Conservation (phyloP, 2,329 filamentous ascomycete genomes). For the Xylaria sp. region DNA sequence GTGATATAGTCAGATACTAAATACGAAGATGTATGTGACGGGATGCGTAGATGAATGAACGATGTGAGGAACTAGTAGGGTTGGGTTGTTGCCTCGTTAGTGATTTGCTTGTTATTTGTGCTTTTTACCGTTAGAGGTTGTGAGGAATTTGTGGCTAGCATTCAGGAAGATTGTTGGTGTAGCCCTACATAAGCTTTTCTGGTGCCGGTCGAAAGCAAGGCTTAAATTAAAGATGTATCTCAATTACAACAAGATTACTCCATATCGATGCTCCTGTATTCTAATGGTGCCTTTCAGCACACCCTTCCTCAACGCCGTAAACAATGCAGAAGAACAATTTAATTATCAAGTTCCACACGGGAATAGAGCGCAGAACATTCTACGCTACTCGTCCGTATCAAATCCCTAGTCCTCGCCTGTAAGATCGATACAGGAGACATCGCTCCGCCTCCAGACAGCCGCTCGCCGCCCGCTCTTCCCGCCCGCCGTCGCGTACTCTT, state of each 20-base stretch:
- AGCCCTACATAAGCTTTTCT: too few relatives aligned
- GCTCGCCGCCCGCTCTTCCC: background rate
- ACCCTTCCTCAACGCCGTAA: background rate
- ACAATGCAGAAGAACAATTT: background rate
- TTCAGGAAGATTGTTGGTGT: too few relatives aligned
- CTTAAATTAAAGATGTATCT: background rate
- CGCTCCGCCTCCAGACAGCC: slow-evolving; percentile 39
- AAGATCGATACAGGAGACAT: slow-evolving; percentile 41
- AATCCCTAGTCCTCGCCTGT: slow-evolving; percentile 38
- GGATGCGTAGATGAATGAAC: too few relatives aligned
- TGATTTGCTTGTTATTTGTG: too few relatives aligned
- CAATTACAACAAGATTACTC: too few relatives aligned
- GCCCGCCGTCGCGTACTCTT: background rate
- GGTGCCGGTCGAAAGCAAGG: too few relatives aligned
- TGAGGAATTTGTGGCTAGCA: too few relatives aligned
- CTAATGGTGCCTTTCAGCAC: background rate
- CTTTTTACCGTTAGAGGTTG: too few relatives aligned
- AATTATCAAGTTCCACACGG: background rate
- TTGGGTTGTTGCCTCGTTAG: too few relatives aligned
- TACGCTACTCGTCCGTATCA: background rate
- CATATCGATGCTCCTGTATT: background rate
- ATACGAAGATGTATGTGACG: too few relatives aligned
- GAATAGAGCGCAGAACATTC: background rate
- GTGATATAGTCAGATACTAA: too few relatives aligned
- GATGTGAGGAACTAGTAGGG: too few relatives aligned